Evolutionary conservation across 176 grass and related monocot genomes (phyloP).

Genomic region (Ensete glaucum): DNA sequence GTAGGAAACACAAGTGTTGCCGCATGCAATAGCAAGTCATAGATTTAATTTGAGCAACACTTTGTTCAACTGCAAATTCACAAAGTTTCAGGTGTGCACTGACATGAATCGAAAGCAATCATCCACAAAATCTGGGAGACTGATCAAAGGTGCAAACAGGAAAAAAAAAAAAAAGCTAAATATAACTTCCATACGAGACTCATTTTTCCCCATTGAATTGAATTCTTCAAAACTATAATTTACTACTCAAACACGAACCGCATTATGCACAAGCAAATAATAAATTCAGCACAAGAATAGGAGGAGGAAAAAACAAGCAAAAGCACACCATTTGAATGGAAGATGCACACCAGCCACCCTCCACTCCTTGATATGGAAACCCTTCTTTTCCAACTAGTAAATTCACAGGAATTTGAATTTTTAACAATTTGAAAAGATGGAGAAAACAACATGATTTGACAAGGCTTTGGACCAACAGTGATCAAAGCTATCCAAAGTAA

Average conservation of each 20-base stretch:
- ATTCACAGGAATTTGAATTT: background rate
- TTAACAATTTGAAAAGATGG: background rate
- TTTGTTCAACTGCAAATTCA: background rate
- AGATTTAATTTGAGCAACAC: no score
- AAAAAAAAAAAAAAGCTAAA: background rate
- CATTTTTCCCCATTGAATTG: background rate
- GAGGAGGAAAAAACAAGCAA: background rate
- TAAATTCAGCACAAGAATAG: background rate
- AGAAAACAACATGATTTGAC: background rate
- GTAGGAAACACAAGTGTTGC: background rate
- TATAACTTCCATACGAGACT: background rate
- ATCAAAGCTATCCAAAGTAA: slow-evolving; percentile 38
- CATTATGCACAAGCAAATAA: background rate
- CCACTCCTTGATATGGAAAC: background rate
- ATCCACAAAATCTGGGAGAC: background rate
- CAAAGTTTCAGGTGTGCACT: background rate
- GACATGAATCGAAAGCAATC: background rate
- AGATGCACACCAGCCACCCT: background rate
- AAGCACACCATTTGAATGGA: background rate
- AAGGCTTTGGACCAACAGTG: background rate
- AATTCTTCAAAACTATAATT: background rate
- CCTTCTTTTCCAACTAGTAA: background rate
- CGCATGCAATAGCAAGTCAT: no score
- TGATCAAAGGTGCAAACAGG: background rate
- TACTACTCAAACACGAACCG: background rate